phyloP scores from a whole-genome alignment of 345 rosid species.

The Rhizophora apiculata region DNA sequence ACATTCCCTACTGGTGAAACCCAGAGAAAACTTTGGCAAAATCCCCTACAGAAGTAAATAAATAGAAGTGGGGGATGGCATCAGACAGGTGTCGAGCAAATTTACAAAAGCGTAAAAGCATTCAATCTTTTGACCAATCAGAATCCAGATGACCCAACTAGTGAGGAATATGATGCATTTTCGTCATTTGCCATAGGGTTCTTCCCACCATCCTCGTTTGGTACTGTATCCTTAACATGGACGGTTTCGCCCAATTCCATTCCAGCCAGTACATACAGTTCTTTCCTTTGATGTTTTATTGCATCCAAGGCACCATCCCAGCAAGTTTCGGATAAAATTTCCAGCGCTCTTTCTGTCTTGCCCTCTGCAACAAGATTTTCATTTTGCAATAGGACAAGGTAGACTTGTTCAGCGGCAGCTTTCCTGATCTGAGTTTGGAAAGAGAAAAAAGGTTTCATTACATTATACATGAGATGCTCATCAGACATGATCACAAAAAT shows the following conservation, averaged over 20 bases:
- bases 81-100: no score
- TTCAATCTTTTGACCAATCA: slow-evolving; percentile 12
- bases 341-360: slow-evolving; percentile 54
- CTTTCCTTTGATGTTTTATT: slow-evolving; percentile 44
- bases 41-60: no score
- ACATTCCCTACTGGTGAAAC: no score
- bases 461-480: not conserved
- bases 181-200: slow-evolving; percentile 48
- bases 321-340: slow-evolving; percentile 58
- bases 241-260: slow-evolving; percentile 37
- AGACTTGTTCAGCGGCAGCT: slow-evolving; percentile 68
- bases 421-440: slow-evolving; percentile 59
- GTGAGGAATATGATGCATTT: slow-evolving; percentile 78
- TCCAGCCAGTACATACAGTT: slow-evolving; percentile 59
- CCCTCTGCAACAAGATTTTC: slow-evolving; percentile 53
- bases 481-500: not conserved
- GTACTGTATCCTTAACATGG: slow-evolving; percentile 21
- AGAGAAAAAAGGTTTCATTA: not conserved
- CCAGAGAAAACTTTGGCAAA: no score
- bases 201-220: slow-evolving; percentile 22
- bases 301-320: slow-evolving; percentile 74
- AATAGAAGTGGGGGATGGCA: no score
- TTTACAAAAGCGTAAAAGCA: no score
- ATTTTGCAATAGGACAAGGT: slow-evolving; percentile 69
- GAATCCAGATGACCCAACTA: slow-evolving; percentile 83